Conservation (phyloP, 495 filamentous ascomycete genomes). For the Xylaria palmicola region DNA sequence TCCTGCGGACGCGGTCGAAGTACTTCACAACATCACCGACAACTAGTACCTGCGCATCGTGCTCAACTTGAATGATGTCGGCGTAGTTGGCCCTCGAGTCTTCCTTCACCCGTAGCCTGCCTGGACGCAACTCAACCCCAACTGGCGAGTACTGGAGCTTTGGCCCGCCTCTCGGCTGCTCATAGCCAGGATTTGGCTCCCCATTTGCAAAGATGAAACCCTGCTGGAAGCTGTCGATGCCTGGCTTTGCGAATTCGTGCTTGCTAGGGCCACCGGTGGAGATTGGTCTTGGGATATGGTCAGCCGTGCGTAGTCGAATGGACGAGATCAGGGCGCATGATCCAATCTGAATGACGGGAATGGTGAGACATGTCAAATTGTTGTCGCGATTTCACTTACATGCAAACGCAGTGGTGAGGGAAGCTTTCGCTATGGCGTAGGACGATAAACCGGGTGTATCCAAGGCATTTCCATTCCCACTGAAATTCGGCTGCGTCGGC, state of each 20-base stretch:
- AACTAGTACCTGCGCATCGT: slow-evolving; percentile 33
- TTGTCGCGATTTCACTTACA: slow-evolving; percentile 25
- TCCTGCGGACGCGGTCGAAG: slow-evolving; percentile 33
- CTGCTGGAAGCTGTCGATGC: slow-evolving; percentile 35
- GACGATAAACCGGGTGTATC: slow-evolving; percentile 33
- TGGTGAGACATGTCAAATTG: slow-evolving; percentile 4
- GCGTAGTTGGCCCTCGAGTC: slow-evolving; percentile 35
- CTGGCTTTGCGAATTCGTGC: slow-evolving; percentile 34
- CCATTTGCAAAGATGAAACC: slow-evolving; percentile 33
- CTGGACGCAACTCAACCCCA: slow-evolving; percentile 30
- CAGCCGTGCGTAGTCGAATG: slow-evolving; percentile 7
- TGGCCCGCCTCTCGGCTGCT: slow-evolving; percentile 16
- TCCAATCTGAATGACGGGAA: neutral
- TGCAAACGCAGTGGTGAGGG: slow-evolving; percentile 34
- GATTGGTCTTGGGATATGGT: slow-evolving; percentile 27
- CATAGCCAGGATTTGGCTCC: slow-evolving; percentile 27
- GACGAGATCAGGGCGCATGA: neutral
- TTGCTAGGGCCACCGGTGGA: slow-evolving; percentile 29
- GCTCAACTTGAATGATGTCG: slow-evolving; percentile 32
- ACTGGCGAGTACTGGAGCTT: slow-evolving; percentile 32
- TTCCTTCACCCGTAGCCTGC: slow-evolving; percentile 32
- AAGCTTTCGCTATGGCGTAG: slow-evolving; percentile 34
- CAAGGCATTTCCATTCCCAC: slow-evolving; percentile 37
- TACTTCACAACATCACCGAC: slow-evolving; percentile 34
- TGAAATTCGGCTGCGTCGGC: slow-evolving; percentile 33